A percentile compares a stretch with the other conserved stretches of the same genome.
Conservation (phyloP, 1,139 yeast species). For the Sugiyamaella xylanicola region DNA sequence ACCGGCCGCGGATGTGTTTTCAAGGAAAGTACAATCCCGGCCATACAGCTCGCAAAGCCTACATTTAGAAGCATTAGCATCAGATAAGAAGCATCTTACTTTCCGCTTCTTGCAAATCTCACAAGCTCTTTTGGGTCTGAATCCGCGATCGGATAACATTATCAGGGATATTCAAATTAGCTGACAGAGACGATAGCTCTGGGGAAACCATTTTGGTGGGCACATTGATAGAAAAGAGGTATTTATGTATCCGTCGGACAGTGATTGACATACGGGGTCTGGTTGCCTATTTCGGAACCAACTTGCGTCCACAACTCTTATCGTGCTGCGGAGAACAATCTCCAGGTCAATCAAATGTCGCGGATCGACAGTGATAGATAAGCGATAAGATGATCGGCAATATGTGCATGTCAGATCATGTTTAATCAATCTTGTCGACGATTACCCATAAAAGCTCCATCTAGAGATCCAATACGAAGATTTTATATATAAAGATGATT, state of each 20-base stretch:
- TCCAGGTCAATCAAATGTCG: constrained; percentile 1
- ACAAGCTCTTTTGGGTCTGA: constrained; percentile 31
- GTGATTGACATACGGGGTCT: not conserved
- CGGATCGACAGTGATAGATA: not conserved
- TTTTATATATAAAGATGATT: not conserved
- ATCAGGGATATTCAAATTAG: not conserved
- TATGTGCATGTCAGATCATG: not conserved
- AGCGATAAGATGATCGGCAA: not conserved
- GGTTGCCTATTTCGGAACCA: not conserved
- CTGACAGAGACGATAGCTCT: not conserved
- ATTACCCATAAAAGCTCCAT: too few species aligned
- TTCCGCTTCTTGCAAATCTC: constrained; percentile 33
- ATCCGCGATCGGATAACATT: constrained; percentile 20
- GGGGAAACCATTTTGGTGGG: not conserved
- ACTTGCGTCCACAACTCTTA: not conserved
- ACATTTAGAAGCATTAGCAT: constrained; percentile 27
- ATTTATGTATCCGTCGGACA: constrained; percentile 2
- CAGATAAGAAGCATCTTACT: constrained; percentile 32
- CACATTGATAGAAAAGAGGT: not conserved
- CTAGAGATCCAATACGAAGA: not conserved
- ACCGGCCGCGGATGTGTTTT: not conserved
- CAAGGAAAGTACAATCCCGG: constrained; percentile 30
- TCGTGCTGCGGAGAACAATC: constrained; percentile 1
- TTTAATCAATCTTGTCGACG: not conserved
- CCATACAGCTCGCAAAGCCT: constrained; percentile 32